Evolutionary conservation across 2,329 filamentous ascomycete genomes (phyloP).

Genomic region (Alternaria dauci): DNA sequence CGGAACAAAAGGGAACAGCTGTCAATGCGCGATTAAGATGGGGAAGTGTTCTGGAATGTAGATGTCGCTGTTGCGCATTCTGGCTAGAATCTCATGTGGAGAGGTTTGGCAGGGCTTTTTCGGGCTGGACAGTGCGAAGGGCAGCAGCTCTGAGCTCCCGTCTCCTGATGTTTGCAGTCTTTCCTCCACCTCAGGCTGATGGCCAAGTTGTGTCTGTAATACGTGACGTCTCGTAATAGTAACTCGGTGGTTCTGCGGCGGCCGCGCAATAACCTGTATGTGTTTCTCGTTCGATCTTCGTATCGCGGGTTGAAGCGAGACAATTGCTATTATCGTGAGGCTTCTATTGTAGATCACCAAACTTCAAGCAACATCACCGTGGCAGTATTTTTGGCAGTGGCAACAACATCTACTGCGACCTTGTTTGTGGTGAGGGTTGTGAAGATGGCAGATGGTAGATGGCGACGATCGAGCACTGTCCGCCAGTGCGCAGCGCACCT

Average conservation of each 20-base stretch:
- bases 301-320: conserved; percentile 1
- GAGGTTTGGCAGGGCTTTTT: conserved; percentile 7
- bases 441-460: background rate
- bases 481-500: background rate
- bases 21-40: conserved; percentile 14
- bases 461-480: background rate
- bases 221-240: conserved; percentile 1
- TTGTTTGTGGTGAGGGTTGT: background rate
- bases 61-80: background rate
- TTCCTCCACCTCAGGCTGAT: background rate
- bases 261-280: conserved; percentile 10
- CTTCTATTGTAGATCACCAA: background rate
- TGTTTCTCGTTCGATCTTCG: conserved; percentile 3
- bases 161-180: background rate
- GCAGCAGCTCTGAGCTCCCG: background rate
- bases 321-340: conserved; percentile 8
- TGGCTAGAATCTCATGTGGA: conserved; percentile 9
- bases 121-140: conserved; percentile 3
- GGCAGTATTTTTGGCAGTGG: conserved; percentile 6
- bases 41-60: conserved; percentile 15
- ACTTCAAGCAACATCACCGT: background rate
- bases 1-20: conserved; percentile 12
- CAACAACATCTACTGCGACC: background rate
- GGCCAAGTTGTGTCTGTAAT: background rate
- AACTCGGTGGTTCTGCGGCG: conserved; percentile 13